Base-by-base conservation (phyloP, 805 yeast species). In the Myxozyma vanderwaltii region DNA sequence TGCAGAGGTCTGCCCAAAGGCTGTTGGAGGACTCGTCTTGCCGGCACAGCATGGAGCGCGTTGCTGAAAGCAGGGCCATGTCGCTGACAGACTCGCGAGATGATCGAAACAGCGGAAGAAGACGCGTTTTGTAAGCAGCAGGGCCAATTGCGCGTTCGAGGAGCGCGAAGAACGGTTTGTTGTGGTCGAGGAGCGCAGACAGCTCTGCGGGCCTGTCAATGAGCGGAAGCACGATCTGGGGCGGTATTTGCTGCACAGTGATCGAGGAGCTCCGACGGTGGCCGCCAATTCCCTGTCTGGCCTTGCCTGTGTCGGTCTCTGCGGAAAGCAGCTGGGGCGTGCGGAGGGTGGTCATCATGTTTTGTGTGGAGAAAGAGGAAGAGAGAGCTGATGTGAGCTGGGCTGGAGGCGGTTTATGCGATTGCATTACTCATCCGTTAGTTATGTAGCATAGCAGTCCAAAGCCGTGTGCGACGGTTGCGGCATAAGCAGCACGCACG, bases 161-260 rank as follows among this genome's bases (percentile, higher is more conserved):
- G 26, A 54, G 43, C 15, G 40, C 24, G 33, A 61, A 61, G 58
- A 61, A 61, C 26, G 48, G 24, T n/a, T 26, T 15, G 43, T 61
- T 58, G 48, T 58, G 55, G 7, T 29, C 27, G 29, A 51, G 24
- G 39, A 61, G 60, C 17, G 51, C 43, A n/a, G 48, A 27, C 15
- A 61, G 49, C 21, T 61, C 65, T 1, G 54, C 49, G 5, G 65
- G 65, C 17, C 65, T 43, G 53, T 61, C 60, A 44, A 61, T n/a
- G 26, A 58, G 38, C 21, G 65, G 65, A 17, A 61, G 54, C 13
- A 61, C 47, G 47, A 61, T 58, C 51, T 61, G 63, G 15, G 63
- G 53, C 40, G 65, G 61, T 12, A 61, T 54, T 12, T 38, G 24
- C 39, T 51, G 63, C 33, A 58, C 29, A 39, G 54, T 38, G 23